Percentiles rank a stretch among this genome's conserved stretches.
Evolutionary conservation across 1,284 basidiomycete species (phyloP).

Genomic region (Sphaerobolus stellatus): DNA sequence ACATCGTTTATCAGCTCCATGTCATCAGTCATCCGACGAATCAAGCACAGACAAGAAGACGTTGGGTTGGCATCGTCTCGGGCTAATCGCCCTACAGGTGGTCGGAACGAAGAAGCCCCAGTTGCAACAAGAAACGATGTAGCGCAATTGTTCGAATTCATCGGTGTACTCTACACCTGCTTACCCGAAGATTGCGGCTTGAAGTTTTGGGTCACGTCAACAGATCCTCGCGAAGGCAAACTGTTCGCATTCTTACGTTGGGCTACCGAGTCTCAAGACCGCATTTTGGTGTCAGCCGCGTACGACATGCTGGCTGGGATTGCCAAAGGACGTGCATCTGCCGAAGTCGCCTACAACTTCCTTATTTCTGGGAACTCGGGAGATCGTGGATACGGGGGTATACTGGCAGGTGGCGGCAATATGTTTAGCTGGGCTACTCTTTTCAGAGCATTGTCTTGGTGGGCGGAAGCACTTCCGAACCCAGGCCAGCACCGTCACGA

Average conservation of each 20-base stretch:
- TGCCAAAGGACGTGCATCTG: slow-evolving; percentile 79
- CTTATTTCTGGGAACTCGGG: slow-evolving; percentile 34
- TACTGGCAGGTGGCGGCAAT: slow-evolving; percentile 16
- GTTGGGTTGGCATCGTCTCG: slow-evolving; percentile 63
- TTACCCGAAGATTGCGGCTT: slow-evolving; percentile 76
- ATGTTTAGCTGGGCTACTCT: slow-evolving; percentile 45
- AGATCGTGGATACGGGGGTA: slow-evolving; percentile 10
- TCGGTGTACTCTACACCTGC: slow-evolving; percentile 76
- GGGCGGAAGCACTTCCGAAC: slow-evolving; percentile 37
- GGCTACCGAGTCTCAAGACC: slow-evolving; percentile 75
- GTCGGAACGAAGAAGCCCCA: slow-evolving; percentile 34
- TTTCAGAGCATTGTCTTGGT: slow-evolving; percentile 55
- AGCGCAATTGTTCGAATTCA: slow-evolving; percentile 79
- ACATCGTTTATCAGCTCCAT: slow-evolving; percentile 75
- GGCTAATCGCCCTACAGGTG: slow-evolving; percentile 44
- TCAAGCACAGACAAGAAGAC: slow-evolving; percentile 91
- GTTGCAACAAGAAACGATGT: slow-evolving; percentile 72
- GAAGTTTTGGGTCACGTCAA: slow-evolving; percentile 77
- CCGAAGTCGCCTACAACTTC: slow-evolving; percentile 84
- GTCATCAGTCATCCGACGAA: slow-evolving; percentile 84
- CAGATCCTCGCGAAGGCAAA: slow-evolving; percentile 60
- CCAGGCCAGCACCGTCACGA: slow-evolving; percentile 34
- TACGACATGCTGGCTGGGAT: slow-evolving; percentile 90
- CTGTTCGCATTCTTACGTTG: slow-evolving; percentile 83
- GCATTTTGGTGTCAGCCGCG: slow-evolving; percentile 72